Percentiles rank a stretch among this genome's conserved stretches.
Evolutionary conservation across 1,139 yeast species (phyloP).

Genomic region (Citeromyces hawaiiensis): DNA sequence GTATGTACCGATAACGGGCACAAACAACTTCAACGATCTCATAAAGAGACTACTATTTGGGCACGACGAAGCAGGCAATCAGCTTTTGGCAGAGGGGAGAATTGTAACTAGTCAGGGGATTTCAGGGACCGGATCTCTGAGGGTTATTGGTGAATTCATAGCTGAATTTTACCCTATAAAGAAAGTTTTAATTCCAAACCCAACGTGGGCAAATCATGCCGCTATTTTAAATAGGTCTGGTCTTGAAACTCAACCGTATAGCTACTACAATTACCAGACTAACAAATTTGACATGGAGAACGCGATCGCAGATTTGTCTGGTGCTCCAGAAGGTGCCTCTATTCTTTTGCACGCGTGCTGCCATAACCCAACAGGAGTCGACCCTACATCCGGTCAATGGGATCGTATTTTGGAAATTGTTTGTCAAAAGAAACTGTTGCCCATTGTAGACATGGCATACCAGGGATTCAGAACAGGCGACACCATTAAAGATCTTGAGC

Average conservation of each 20-base stretch:
- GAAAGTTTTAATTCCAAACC: conserved; percentile 37
- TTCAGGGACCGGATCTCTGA: conserved; percentile 47
- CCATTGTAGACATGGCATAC: conserved; percentile 84
- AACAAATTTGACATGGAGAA: conserved; percentile 41
- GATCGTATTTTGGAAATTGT: conserved; percentile 48
- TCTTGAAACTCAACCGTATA: conserved; percentile 17
- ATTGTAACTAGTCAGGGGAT: conserved; percentile 45
- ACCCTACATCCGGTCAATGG: conserved; percentile 78
- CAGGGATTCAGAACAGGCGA: conserved; percentile 84
- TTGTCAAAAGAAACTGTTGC: conserved; percentile 41
- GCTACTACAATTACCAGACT: conserved; percentile 39
- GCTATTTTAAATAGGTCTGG: conserved; percentile 44
- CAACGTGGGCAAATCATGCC: conserved; percentile 54
- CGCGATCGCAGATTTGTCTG: conserved; percentile 24
- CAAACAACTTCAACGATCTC: conserved; percentile 30
- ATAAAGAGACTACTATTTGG: conserved; percentile 38
- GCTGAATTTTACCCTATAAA: conserved; percentile 26
- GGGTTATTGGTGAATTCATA: conserved; percentile 42
- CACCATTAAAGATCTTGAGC: conserved; percentile 29
- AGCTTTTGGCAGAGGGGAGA: conserved; percentile 31
- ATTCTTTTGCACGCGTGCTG: conserved; percentile 88
- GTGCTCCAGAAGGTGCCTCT: conserved; percentile 39
- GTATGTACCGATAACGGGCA: conserved; percentile 42
- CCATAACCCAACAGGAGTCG: conserved; percentile 95
- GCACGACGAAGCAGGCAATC: conserved; percentile 33